Base-by-base conservation (phyloP, 345 rosid species). In the Eucalyptus marginata region DNA sequence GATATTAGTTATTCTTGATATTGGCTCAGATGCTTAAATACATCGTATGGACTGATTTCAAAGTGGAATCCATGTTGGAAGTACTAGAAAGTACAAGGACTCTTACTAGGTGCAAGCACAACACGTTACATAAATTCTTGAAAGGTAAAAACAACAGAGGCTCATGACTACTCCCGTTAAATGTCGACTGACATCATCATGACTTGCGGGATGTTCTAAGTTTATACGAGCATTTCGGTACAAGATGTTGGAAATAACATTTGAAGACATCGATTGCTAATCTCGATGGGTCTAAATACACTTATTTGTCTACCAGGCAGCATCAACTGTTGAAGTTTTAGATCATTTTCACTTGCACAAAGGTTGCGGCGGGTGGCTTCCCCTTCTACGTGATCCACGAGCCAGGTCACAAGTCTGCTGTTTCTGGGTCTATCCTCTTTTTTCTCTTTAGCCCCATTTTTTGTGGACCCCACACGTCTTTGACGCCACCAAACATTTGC, bases 301-400 rank as follows among this genome's bases (percentile, higher is more conserved):
- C 64, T 24, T 4, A 58, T 10, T 1, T 58, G 64, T 58, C 64
- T 58, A 10, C 64, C 64, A 24, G n/a, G 64, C 29, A 58, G 29
- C 64, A 58, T 11, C n/a, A 25, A 0, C 10, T 0, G n/a, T 24
- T 0, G 14, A 58, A 24, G n/a, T 58, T 10, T 58, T 58, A 24
- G 27, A 24, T 58, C 64, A 58, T 4, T 58, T 58, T 25, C 64
- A 10, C n/a, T 10, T 25, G n/a, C n/a, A 58, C n/a, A 10, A 13
- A 10, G 0, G 0, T 58, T 25, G 0, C n/a, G 25, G 64, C 12
- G 25, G 64, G 64, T 58, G 64, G n/a, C n/a, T 22, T 10, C n/a
- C 64, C n/a, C 13, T 58, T 25, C 64, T 10, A 10, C 64, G 64
- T 0, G 64, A 24, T 25, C 64, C 64, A 54, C 59, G 27, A 1